Evolutionary conservation across 768 basidiomycete species (phyloP).

Genomic region (Leccinum aurantiacum): DNA sequence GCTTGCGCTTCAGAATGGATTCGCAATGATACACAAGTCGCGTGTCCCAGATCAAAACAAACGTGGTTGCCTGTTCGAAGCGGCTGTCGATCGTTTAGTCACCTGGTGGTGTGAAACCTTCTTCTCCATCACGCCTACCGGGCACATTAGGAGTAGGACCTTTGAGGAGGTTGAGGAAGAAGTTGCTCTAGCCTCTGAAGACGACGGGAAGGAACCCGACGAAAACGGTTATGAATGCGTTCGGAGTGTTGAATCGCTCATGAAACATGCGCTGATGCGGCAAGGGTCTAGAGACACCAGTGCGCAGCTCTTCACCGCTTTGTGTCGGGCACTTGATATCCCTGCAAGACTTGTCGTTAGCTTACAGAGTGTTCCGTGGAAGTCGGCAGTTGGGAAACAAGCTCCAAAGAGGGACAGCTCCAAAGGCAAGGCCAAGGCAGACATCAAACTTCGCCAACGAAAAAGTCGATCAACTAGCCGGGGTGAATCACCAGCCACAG

Average conservation of each 20-base stretch:
- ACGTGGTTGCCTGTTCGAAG: constrained; percentile 87
- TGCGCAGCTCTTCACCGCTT: constrained; percentile 87
- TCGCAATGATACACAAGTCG: constrained; percentile 79
- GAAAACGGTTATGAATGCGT: constrained; percentile 61
- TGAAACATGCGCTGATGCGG: constrained; percentile 87
- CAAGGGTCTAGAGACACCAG: constrained; percentile 82
- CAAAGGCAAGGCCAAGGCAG: constrained; percentile 38
- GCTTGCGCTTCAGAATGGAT: constrained; percentile 73
- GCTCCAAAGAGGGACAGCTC: constrained; percentile 39
- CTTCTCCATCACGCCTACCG: constrained; percentile 59
- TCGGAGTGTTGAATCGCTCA: constrained; percentile 78
- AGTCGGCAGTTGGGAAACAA: constrained; percentile 59
- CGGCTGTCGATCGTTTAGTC: constrained; percentile 67
- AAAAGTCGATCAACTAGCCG: constrained; percentile 49
- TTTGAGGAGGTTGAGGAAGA: constrained; percentile 69
- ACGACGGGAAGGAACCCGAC: constrained; percentile 42
- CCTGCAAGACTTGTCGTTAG: constrained; percentile 88
- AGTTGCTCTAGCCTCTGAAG: constrained; percentile 28
- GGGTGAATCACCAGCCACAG: constrained; percentile 31
- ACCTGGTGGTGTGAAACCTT: constrained; percentile 84
- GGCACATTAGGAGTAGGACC: constrained; percentile 72
- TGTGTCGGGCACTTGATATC: constrained; percentile 83
- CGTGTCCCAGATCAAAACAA: constrained; percentile 75
- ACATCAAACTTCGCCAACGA: constrained; percentile 56
- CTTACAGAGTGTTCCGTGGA: constrained; percentile 91